Evolutionary conservation across 2,329 filamentous ascomycete species (phyloP), one percentile per base, ranked within the genome.

Genomic region (Cordyceps tenuipes): DNA sequence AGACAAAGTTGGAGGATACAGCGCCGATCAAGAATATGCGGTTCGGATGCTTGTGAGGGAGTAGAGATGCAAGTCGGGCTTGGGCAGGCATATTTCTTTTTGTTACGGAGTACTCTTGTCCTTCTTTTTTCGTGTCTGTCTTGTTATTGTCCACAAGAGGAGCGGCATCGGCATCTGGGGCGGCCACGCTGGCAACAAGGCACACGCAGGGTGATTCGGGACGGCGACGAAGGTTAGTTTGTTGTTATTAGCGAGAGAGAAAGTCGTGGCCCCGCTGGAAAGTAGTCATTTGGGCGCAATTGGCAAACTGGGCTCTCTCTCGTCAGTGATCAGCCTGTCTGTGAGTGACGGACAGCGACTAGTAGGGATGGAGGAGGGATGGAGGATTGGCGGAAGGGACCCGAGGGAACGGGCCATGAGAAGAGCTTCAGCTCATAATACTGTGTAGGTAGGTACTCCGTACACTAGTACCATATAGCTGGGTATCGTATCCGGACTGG

Each of bases 331-430:
- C 39, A 44, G 21, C 13, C 34, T 54, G 36, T 44, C 15, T 17
- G 41, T 43, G 17, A 34, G 48, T 49, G 51, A 50, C 51, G 51
- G 21, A 47, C 34, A 36, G 41, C 21, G 47, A 47, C 58, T 60
- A 60, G 58, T 49, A 55, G 36, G 58, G 58, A 54, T 60, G n/a
- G 26, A 48, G 21, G 31, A 55, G 36, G 58, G 58, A 54, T 60
- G n/a, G 26, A 48, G 34, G 31, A 29, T 23, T 41, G 51, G 58
- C 58, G 58, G 58, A 60, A 60, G 58, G 51, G 51, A 55, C 51
- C 58, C 58, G 58, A 60, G 51, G 48, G 51, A 51, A 50, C 49
- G 58, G 46, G 39, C 39, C 39, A 50, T 43, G 23, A 23, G 23
- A 4, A 23, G 23, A 23, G 23, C 23, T 23, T 23, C 23, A 23